Evolutionary conservation across 805 yeast species (phyloP).

Genomic region (Osmozyma mogii): DNA sequence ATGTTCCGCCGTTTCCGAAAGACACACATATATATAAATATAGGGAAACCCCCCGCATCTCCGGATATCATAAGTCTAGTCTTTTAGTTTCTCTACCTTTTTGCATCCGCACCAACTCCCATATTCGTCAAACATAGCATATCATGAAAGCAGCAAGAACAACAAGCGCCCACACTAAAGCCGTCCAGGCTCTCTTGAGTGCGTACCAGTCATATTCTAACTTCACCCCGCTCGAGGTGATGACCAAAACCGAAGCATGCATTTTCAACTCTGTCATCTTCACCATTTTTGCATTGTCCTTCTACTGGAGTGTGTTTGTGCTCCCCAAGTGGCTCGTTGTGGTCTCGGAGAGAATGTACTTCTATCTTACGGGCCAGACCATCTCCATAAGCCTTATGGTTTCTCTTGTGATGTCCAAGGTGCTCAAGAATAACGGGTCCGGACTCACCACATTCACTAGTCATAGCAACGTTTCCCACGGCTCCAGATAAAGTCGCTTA

Average conservation of each 20-base stretch:
- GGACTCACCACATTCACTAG: background rate
- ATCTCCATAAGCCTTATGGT: slow-evolving; percentile 3
- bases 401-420: slow-evolving; percentile 1
- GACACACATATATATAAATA: too few relatives aligned
- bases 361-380: slow-evolving; percentile 13
- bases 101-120: too few relatives aligned
- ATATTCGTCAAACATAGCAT: too few relatives aligned
- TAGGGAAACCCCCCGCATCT: too few relatives aligned
- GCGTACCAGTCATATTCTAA: too few relatives aligned
- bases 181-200: too few relatives aligned
- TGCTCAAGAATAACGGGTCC: background rate
- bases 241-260: slow-evolving; percentile 17
- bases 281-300: slow-evolving; percentile 6
- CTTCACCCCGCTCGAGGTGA: slow-evolving; percentile 22
- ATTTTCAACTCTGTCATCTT: slow-evolving; percentile 13
- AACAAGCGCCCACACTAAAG: too few relatives aligned
- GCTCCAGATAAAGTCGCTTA: background rate
- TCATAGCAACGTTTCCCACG: background rate
- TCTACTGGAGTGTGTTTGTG: slow-evolving; percentile 11
- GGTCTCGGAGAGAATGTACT: slow-evolving; percentile 10
- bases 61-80: too few relatives aligned
- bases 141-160: too few relatives aligned
- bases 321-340: slow-evolving; percentile 7
- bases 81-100: too few relatives aligned
- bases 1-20: too few relatives aligned